Evolutionary conservation across 768 basidiomycete species (phyloP).

Genomic region (Calocybe indica): DNA sequence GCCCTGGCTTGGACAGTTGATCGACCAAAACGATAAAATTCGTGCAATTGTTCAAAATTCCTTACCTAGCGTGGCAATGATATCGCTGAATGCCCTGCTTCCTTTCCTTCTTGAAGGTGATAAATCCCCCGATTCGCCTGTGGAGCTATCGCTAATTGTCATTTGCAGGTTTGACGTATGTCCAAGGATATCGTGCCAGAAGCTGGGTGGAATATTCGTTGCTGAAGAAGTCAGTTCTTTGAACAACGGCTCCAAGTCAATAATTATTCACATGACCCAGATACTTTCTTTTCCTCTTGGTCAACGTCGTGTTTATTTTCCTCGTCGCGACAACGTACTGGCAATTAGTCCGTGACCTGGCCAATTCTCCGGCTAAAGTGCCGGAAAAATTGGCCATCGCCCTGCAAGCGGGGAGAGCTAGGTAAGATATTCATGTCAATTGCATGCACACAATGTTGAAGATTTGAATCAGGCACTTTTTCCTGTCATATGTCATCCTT

Average conservation of each 20-base stretch:
- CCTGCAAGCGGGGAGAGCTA: conserved; percentile 70
- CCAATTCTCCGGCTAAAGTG: conserved; percentile 89
- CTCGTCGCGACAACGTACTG: conserved; percentile 88
- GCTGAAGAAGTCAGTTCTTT: conserved; percentile 70
- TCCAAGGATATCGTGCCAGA: conserved; percentile 85
- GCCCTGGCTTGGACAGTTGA: conserved; percentile 83
- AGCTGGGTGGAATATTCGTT: conserved; percentile 94
- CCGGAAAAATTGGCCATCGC: conserved; percentile 89
- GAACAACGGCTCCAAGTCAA: background rate
- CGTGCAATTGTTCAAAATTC: conserved; percentile 93
- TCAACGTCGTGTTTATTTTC: conserved; percentile 94
- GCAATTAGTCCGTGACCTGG: conserved; percentile 86
- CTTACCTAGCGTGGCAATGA: conserved; percentile 86
- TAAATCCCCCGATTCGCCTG: conserved; percentile 7
- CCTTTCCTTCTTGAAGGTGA: conserved; percentile 88
- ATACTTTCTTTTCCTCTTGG: conserved; percentile 88
- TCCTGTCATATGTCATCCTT: conserved; percentile 78
- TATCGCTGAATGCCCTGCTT: conserved; percentile 79
- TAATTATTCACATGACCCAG: conserved; percentile 32
- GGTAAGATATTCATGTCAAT: conserved; percentile 29
- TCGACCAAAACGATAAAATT: conserved; percentile 76
- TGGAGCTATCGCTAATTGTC: conserved; percentile 2
- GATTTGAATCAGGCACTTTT: conserved; percentile 55
- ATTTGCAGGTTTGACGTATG: conserved; percentile 61
- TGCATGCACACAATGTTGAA: conserved; percentile 2